These are phyloP conservation scores for Aegilops bicornis DNA, from an alignment of 176 grass and related monocot genomes.

Conservation along the genomic window DNA sequence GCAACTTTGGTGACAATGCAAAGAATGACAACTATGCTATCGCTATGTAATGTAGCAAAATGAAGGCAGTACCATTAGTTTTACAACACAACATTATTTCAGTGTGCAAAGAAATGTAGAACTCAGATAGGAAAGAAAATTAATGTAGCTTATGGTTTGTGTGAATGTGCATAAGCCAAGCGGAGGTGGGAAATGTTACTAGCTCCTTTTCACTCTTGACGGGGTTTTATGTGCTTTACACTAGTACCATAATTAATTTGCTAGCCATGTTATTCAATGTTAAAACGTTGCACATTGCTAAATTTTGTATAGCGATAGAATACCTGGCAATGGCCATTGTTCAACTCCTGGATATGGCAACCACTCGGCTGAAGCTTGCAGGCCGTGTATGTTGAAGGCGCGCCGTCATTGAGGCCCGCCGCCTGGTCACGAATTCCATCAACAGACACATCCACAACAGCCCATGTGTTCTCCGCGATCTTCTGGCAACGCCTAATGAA, in stretches of 20 bases:
- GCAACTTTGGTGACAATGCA: background rate
- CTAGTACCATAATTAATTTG: background rate
- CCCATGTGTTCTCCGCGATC: conserved; percentile 24
- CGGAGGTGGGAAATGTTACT: too few species aligned
- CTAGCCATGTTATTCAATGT: background rate
- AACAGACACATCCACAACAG: conserved; percentile 60
- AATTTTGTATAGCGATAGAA: background rate
- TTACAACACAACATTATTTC: background rate
- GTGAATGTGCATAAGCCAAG: too few species aligned
- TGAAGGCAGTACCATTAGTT: background rate
- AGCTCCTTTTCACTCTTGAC: background rate
- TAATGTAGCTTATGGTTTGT: too few species aligned
- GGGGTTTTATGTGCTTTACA: background rate
- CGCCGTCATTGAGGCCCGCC: background rate
- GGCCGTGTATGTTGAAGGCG: background rate
- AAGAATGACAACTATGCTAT: background rate
- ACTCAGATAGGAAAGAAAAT: too few species aligned
- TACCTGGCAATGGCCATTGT: conserved; percentile 41
- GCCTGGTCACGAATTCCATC: conserved; percentile 4
- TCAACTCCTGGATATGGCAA: conserved; percentile 30
- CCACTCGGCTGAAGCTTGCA: conserved; percentile 39
- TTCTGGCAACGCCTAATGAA: conserved; percentile 51
- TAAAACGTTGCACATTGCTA: background rate
- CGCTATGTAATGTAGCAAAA: background rate
- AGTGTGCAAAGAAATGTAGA: background rate